phyloP scores from a whole-genome alignment of 2,329 filamentous ascomycete genomes.

The Verticillium longisporum region DNA sequence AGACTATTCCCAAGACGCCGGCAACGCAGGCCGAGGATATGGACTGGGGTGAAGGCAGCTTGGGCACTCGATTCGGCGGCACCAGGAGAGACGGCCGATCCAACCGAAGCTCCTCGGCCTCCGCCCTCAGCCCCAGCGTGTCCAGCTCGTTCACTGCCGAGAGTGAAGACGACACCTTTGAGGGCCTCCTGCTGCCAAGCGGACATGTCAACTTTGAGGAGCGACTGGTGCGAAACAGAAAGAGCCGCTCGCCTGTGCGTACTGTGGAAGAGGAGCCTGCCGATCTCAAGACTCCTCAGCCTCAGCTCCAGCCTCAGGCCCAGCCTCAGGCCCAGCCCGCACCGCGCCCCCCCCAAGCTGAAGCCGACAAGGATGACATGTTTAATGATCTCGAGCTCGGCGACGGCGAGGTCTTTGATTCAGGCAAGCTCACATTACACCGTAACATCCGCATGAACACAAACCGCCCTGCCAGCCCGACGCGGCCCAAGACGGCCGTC shows the following conservation, averaged over 20 bases:
- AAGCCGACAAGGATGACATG: conserved; percentile 65
- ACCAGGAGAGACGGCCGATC: conserved; percentile 75
- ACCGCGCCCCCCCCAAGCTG: conserved; percentile 11
- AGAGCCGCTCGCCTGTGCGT: conserved; percentile 48
- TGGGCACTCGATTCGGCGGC: conserved; percentile 84
- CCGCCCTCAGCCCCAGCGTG: conserved; percentile 85
- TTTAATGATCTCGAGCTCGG: conserved; percentile 82
- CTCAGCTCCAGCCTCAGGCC: conserved; percentile 18
- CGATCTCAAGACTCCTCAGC: conserved; percentile 20
- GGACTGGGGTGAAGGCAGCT: conserved; percentile 89
- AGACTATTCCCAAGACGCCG: conserved; percentile 58
- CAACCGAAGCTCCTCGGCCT: conserved; percentile 77
- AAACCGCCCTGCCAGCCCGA: conserved; percentile 60
- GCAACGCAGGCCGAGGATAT: conserved; percentile 64
- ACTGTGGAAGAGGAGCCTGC: conserved; percentile 28
- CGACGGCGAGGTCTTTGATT: conserved; percentile 73
- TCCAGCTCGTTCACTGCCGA: conserved; percentile 86
- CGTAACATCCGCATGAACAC: conserved; percentile 87
- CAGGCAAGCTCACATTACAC: conserved; percentile 75
- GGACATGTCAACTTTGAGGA: conserved; percentile 80
- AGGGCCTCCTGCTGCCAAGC: conserved; percentile 78
- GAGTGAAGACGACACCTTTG: conserved; percentile 88
- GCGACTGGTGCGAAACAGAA: conserved; percentile 66
- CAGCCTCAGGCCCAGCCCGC: neutral
- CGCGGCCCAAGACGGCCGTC: conserved; percentile 66